Evolutionary conservation across 1,284 basidiomycete genomes (phyloP).

Genomic region (Phylloboletellus chloephorus): DNA sequence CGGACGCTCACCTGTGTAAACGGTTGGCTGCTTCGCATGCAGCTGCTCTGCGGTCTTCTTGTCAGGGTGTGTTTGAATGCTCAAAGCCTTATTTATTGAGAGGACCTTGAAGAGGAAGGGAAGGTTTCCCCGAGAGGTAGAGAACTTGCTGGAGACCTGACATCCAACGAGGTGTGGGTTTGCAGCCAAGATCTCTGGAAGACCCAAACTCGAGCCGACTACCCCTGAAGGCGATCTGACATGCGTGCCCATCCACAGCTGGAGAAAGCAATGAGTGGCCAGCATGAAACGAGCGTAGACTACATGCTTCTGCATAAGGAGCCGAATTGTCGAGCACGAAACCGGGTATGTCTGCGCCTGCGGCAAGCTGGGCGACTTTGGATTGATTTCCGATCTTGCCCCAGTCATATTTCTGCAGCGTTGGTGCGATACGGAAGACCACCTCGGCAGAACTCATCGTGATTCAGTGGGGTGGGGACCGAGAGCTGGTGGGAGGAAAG

Average conservation of each 20-base stretch:
- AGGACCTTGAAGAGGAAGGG: conserved; percentile 95
- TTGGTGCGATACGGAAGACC: conserved; percentile 68
- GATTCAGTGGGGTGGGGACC: not conserved
- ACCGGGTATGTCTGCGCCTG: conserved; percentile 31
- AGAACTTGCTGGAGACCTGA: conserved; percentile 57
- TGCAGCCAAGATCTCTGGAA: conserved; percentile 59
- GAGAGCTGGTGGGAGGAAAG: not conserved
- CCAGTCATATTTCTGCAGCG: conserved; percentile 72
- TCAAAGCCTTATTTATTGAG: conserved; percentile 89
- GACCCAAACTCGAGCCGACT: conserved; percentile 38
- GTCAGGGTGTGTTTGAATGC: conserved; percentile 97
- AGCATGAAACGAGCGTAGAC: conserved; percentile 1
- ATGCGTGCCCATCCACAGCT: conserved; percentile 99
- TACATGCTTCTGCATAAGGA: conserved; percentile 54
- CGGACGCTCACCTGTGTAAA: conserved; percentile 76
- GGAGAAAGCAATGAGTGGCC: conserved; percentile 9
- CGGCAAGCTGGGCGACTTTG: conserved; percentile 51
- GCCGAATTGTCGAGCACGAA: conserved; percentile 42
- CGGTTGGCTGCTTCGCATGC: conserved; percentile 69
- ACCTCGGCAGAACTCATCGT: conserved; percentile 25
- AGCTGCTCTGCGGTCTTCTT: conserved; percentile 81
- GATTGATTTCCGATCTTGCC: conserved; percentile 59
- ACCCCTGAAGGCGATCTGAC: conserved; percentile 79
- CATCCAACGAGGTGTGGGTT: conserved; percentile 69
- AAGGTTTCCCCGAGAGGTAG: conserved; percentile 64